phyloP scores from a whole-genome alignment of 495 filamentous ascomycete species.

The Lindgomyces ingoldianus region DNA sequence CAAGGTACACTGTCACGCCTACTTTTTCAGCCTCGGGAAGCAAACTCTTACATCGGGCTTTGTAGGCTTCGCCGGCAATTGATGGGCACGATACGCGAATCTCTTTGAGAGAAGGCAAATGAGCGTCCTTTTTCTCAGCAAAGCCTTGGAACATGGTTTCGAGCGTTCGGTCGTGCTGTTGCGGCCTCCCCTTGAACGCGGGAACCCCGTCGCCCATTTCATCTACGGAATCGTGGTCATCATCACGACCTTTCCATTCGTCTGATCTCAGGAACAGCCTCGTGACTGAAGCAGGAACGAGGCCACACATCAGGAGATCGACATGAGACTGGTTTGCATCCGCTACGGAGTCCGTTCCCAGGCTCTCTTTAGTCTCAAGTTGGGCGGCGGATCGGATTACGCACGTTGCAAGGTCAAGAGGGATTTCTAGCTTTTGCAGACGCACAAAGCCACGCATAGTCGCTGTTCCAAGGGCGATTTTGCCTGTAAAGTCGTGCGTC shows the following conservation, averaged over 20 bases:
- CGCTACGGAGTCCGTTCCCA: conserved; percentile 21
- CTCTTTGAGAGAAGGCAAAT: conserved; percentile 26
- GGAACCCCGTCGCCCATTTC: conserved; percentile 22
- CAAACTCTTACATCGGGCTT: conserved; percentile 24
- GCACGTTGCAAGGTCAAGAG: conserved; percentile 25
- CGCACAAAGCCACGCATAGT: conserved; percentile 19
- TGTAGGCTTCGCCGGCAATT: conserved; percentile 16
- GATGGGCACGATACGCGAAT: conserved; percentile 9
- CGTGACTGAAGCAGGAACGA: conserved; percentile 23
- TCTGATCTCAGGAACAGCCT: conserved; percentile 25
- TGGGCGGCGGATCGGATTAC: conserved; percentile 21
- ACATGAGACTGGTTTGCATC: conserved; percentile 23
- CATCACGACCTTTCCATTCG: conserved; percentile 14
- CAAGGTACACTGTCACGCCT: conserved; percentile 21
- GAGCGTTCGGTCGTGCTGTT: conserved; percentile 23
- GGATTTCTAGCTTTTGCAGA: conserved; percentile 25
- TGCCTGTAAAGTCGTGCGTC: conserved; percentile 23
- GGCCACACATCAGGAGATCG: conserved; percentile 23
- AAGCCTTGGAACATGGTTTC: conserved; percentile 28
- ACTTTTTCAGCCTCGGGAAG: conserved; percentile 24
- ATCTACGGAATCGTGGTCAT: conserved; percentile 12
- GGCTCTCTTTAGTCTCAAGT: conserved; percentile 19
- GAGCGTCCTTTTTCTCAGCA: conserved; percentile 23
- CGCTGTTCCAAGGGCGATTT: conserved; percentile 25
- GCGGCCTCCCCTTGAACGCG: conserved; percentile 16